These are phyloP conservation scores for Alternaria arbusti DNA, from an alignment of 2,329 filamentous ascomycete genomes.

Conservation along the genomic window DNA sequence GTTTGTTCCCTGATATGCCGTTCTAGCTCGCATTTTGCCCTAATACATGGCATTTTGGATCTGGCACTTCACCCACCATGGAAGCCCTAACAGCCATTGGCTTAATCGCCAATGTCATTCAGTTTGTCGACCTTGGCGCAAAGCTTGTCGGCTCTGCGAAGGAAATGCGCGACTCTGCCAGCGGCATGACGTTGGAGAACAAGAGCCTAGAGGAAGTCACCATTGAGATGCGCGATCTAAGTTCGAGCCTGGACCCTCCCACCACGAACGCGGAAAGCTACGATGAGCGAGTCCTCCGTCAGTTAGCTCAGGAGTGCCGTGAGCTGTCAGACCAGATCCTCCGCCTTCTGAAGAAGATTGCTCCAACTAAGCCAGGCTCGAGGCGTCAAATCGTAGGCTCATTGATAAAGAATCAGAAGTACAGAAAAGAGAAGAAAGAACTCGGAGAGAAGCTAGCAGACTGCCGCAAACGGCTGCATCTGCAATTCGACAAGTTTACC, in stretches of 20 bases:
- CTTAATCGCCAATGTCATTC: neutral
- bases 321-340: neutral
- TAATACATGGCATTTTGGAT: neutral
- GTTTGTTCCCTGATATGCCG: no score
- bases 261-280: rapidly evolving
- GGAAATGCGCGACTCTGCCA: neutral
- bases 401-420: no score
- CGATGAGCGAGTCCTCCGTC: neutral
- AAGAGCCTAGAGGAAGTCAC: neutral
- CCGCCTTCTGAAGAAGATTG: neutral
- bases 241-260: rapidly evolving
- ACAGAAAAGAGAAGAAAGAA: neutral
- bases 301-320: neutral
- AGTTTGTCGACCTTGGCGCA: neutral
- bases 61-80: neutral
- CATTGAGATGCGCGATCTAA: neutral
- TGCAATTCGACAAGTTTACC: neutral
- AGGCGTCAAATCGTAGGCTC: no score
- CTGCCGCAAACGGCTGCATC: no score
- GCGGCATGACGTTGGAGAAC: neutral
- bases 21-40: no score
- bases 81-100: neutral
- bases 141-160: neutral
- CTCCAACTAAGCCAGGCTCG: no score
- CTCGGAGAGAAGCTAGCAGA: neutral